Evolutionary conservation across 164 flowering plant species (phyloP), one percentile per base, ranked within the genome.

Genomic region (Piper longum): DNA sequence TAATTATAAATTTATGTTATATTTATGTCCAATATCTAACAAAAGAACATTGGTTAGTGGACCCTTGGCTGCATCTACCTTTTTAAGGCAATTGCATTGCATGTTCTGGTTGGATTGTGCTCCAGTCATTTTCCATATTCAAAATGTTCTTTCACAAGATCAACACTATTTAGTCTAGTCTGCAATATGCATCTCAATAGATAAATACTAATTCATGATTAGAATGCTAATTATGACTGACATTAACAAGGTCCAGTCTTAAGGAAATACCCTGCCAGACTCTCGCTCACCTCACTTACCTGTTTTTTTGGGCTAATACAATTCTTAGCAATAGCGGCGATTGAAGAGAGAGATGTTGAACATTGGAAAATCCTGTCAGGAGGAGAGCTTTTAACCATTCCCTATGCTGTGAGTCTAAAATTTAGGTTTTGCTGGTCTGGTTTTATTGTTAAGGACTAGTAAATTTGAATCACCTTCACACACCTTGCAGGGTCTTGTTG

Each of bases 41-140:
- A n/a, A n/a, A n/a, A 62, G 16, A 75, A 74, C 54, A 55, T 60
- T 51, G 82, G 80, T 66, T 80, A 81, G 77, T 81, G 85, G 86
- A 84, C 84, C 43, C 73, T 81, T 75, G 96, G 96, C 19, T 85
- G 89, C 54, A 59, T 88, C 4, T 88, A 75, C 75, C 67, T 84
- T 4, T 62, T 85, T 59, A n/a, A n/a, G 91, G 84, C 9, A 87
- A 88, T 62, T 88, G 96, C 81, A 66, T 88, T 43, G 83, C 96
- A 5, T 88, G 96, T 91, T 83, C 91, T 67, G 84, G 78, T 65
- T 88, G 96, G 96, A 78, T 88, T 78, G 88, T 85, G 58, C 73
- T 85, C 73, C 95, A 87, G 36, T 8, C 36, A 39, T 57, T 12
- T 12, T 6, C 17, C 41, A 7, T 16, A 13, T 26, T 62, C 36